Conservation (phyloP, 345 rosid species). For the Turritis glabra region DNA sequence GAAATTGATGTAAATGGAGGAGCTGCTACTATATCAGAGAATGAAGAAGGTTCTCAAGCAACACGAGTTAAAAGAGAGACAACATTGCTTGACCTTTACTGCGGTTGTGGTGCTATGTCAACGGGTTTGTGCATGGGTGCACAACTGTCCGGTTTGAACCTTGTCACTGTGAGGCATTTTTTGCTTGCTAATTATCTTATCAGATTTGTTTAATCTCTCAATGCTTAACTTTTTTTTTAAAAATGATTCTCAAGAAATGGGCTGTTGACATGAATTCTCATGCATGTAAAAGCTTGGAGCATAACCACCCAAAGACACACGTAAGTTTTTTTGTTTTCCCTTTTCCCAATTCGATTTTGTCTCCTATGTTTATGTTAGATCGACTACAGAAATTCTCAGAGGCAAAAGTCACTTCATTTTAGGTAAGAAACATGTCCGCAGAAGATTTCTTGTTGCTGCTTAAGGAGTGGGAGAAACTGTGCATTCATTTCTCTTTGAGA, state of each 20-base stretch:
- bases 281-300: constrained; percentile 59
- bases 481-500: constrained; percentile 48
- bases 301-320: constrained; percentile 65
- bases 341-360: background rate
- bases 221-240: background rate
- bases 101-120: constrained; percentile 93
- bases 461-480: constrained; percentile 65
- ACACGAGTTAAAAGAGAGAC: constrained; percentile 30
- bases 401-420: background rate
- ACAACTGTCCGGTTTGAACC: constrained; percentile 49
- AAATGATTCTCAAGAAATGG: constrained; percentile 54
- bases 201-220: background rate
- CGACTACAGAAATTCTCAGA: background rate
- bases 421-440: constrained; percentile 74
- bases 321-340: constrained; percentile 30
- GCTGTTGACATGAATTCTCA: constrained; percentile 64
- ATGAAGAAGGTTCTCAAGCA: constrained; percentile 21
- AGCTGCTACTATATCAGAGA: constrained; percentile 7
- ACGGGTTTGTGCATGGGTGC: constrained; percentile 83
- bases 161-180: constrained; percentile 54
- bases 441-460: constrained; percentile 58
- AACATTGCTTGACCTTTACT: constrained; percentile 65
- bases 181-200: background rate
- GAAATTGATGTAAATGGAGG: constrained; percentile 34
- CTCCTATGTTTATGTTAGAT: background rate